Conservation (phyloP, 768 basidiomycete species). For the Mycena pura region DNA sequence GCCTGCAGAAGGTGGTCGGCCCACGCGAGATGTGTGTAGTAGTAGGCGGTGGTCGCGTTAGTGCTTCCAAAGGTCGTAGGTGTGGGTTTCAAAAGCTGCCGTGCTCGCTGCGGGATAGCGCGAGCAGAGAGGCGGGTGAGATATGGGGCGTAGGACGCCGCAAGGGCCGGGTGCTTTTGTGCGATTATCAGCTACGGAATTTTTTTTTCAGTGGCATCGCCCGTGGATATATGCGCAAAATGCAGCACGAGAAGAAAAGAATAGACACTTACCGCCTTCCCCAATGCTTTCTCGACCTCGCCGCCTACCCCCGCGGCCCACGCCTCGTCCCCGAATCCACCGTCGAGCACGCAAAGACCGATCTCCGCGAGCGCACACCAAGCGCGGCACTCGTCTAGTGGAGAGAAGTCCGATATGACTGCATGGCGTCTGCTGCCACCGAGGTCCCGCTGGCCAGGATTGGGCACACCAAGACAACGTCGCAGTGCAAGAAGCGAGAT, state of each 20-base stretch:
- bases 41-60: slow-evolving; percentile 5
- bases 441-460: slow-evolving; percentile 52
- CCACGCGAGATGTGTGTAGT: slow-evolving; percentile 56
- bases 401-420: slow-evolving; percentile 2
- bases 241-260: neutral
- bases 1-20: slow-evolving; percentile 60
- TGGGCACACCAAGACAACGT: slow-evolving; percentile 56
- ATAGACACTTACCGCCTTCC: slow-evolving; percentile 66
- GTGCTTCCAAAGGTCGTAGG: neutral
- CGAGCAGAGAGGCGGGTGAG: slow-evolving; percentile 68
- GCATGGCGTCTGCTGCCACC: neutral
- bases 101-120: slow-evolving; percentile 22
- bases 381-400: slow-evolving; percentile 62
- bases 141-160: slow-evolving; percentile 58
- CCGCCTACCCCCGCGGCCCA: slow-evolving; percentile 59
- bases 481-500: slow-evolving; percentile 63
- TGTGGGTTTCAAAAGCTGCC: slow-evolving; percentile 9
- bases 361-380: slow-evolving; percentile 76
- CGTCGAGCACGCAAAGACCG: slow-evolving; percentile 61
- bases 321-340: slow-evolving; percentile 50
- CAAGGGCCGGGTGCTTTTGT: slow-evolving; percentile 72
- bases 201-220: neutral
- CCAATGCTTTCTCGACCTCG: slow-evolving; percentile 73
- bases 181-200: slow-evolving; percentile 55
- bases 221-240: neutral